Percentiles rank a stretch among this genome's conserved stretches.
phyloP scores from a whole-genome alignment of 495 filamentous ascomycete species.

The Annulohypoxylon maeteangense region DNA sequence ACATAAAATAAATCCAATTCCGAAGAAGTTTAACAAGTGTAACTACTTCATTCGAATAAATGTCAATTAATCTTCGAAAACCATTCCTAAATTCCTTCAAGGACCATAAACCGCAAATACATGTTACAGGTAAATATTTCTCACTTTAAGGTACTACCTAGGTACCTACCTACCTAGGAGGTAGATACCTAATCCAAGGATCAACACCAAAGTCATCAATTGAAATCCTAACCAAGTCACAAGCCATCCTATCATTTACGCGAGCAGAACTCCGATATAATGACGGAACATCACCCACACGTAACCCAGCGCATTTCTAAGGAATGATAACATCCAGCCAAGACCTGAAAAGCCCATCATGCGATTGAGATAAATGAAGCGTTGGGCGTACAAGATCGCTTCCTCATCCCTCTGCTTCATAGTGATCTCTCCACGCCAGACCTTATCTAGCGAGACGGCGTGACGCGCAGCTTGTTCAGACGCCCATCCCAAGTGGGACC shows the following conservation, averaged over 20 bases:
- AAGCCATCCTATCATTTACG: background rate
- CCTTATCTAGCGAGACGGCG: background rate
- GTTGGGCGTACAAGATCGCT: slow-evolving; percentile 4
- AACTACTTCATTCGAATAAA: background rate
- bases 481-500: background rate
- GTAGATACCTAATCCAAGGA: background rate
- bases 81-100: background rate
- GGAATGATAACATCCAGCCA: background rate
- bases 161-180: background rate
- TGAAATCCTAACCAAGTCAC: background rate
- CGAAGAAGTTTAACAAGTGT: no score
- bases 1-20: no score
- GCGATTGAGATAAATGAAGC: background rate
- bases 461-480: slow-evolving; percentile 1
- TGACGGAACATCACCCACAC: background rate
- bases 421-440: background rate
- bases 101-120: no score
- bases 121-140: no score
- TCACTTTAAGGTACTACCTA: no score
- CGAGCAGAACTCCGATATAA: background rate
- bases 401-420: slow-evolving; percentile 10
- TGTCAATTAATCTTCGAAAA: background rate
- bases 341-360: slow-evolving; percentile 6
- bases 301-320: background rate
- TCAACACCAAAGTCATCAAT: background rate